Conservation (phyloP, 2,329 filamentous ascomycete genomes). For the Canariomyces notabilis region DNA sequence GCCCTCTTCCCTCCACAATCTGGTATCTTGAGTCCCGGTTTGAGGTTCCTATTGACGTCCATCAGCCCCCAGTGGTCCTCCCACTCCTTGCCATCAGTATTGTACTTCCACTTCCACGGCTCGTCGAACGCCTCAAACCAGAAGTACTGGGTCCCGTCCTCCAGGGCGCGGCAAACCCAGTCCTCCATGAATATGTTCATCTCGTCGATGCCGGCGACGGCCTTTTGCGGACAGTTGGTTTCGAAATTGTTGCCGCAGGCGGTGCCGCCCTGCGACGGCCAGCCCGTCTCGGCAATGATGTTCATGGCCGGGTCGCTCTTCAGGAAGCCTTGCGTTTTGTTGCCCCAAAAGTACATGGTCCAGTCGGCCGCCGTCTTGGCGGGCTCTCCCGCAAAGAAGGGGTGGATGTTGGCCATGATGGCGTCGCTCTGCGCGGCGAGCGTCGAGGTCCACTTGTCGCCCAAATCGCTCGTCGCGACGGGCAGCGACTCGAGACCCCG, state of each 20-base stretch:
- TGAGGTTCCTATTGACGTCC: slow-evolving; percentile 78
- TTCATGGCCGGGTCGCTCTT: slow-evolving; percentile 60
- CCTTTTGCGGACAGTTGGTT: slow-evolving; percentile 55
- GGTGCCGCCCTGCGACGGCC: slow-evolving; percentile 79
- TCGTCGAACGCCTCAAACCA: slow-evolving; percentile 98
- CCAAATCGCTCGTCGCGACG: slow-evolving; percentile 82
- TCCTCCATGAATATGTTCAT: slow-evolving; percentile 82
- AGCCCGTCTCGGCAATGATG: slow-evolving; percentile 86
- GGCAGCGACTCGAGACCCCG: slow-evolving; percentile 61
- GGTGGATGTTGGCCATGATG: slow-evolving; percentile 95
- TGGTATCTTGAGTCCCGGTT: slow-evolving; percentile 77
- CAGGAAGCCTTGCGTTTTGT: slow-evolving; percentile 61
- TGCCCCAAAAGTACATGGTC: slow-evolving; percentile 79
- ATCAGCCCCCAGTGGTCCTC: slow-evolving; percentile 95
- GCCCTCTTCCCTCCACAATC: slow-evolving; percentile 75
- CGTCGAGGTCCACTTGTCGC: slow-evolving; percentile 73
- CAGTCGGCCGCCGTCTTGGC: slow-evolving; percentile 66
- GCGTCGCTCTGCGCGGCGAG: slow-evolving; percentile 71
- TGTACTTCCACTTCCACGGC: slow-evolving; percentile 82
- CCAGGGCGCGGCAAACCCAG: slow-evolving; percentile 77
- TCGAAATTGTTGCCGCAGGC: slow-evolving; percentile 58
- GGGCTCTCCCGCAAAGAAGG: slow-evolving; percentile 81
- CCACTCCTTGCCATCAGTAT: slow-evolving; percentile 67
- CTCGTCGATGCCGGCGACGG: slow-evolving; percentile 72
- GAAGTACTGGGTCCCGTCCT: slow-evolving; percentile 86